phyloP scores from a whole-genome alignment of 2,329 filamentous ascomycete genomes.

The Aspergillus calidoustus region DNA sequence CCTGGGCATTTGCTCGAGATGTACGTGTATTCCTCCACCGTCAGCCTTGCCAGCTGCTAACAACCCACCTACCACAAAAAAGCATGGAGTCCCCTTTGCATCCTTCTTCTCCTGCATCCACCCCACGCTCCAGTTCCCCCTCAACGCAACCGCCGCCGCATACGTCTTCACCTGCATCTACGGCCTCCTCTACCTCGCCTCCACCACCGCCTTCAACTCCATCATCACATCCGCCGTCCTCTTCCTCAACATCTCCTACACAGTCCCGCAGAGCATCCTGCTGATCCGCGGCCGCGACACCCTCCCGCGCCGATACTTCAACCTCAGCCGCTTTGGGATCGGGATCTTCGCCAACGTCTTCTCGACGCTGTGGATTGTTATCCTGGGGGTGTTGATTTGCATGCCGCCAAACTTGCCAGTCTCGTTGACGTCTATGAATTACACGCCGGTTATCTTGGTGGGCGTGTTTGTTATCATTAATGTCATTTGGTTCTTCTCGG shows the following conservation, averaged over 20 bases:
- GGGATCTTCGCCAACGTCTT: conserved; percentile 48
- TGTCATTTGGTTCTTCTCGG: background rate
- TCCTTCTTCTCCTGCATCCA: conserved; percentile 24
- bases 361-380: conserved; percentile 21
- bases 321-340: conserved; percentile 34
- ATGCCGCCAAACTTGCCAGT: background rate
- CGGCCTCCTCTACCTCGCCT: conserved; percentile 34
- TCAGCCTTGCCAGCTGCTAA: background rate
- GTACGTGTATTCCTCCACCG: background rate
- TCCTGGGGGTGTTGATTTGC: background rate
- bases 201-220: conserved; percentile 47
- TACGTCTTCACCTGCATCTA: conserved; percentile 53
- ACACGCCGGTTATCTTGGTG: background rate
- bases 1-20: conserved; percentile 20
- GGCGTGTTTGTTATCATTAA: background rate
- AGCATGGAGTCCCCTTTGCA: conserved; percentile 24
- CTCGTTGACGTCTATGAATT: background rate
- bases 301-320: conserved; percentile 30
- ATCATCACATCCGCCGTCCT: conserved; percentile 44
- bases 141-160: conserved; percentile 48
- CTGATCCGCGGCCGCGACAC: conserved; percentile 40
- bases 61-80: background rate
- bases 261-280: conserved; percentile 50
- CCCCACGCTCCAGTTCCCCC: conserved; percentile 31
- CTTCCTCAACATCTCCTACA: conserved; percentile 45